Evolutionary conservation across 352 stramenopile genomes (phyloP).

Genomic region (Phytophthora rubi): DNA sequence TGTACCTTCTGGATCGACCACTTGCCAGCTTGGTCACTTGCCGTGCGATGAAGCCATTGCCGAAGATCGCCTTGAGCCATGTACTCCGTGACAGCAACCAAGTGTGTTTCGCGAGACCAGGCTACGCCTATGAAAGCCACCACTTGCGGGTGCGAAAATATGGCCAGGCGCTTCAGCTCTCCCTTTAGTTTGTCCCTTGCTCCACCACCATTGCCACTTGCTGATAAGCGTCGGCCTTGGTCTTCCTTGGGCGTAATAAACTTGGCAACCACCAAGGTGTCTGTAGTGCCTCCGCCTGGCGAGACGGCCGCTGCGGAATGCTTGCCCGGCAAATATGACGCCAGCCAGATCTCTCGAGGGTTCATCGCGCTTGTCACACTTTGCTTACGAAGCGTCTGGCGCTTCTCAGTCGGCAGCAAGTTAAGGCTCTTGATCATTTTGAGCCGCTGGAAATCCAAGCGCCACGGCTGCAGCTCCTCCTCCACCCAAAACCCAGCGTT

Average conservation of each 20-base stretch:
- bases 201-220: slow-evolving; percentile 11
- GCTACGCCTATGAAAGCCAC: slow-evolving; percentile 73
- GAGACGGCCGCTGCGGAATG: slow-evolving; percentile 24
- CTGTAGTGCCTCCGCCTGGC: slow-evolving; percentile 31
- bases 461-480: slow-evolving; percentile 71
- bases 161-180: slow-evolving; percentile 65
- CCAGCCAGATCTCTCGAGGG: slow-evolving; percentile 67
- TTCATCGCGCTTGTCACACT: slow-evolving; percentile 39
- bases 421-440: slow-evolving; percentile 68
- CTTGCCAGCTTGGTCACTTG: slow-evolving; percentile 43
- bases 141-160: slow-evolving; percentile 71
- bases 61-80: slow-evolving; percentile 73
- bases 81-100: slow-evolving; percentile 79
- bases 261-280: slow-evolving; percentile 62
- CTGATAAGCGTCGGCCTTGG: slow-evolving; percentile 21
- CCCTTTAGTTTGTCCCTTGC: slow-evolving; percentile 62
- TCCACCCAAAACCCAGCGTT: slow-evolving; percentile 71
- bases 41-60: slow-evolving; percentile 68
- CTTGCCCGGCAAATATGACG: slow-evolving; percentile 40
- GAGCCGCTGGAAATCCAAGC: slow-evolving; percentile 65
- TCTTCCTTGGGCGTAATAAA: slow-evolving; percentile 51
- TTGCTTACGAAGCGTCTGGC: slow-evolving; percentile 45
- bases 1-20: slow-evolving; percentile 64
- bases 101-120: slow-evolving; percentile 70
- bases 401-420: slow-evolving; percentile 51